Base-by-base conservation (phyloP, 139 green algal genomes). In the Coelastrella sp. region DNA sequence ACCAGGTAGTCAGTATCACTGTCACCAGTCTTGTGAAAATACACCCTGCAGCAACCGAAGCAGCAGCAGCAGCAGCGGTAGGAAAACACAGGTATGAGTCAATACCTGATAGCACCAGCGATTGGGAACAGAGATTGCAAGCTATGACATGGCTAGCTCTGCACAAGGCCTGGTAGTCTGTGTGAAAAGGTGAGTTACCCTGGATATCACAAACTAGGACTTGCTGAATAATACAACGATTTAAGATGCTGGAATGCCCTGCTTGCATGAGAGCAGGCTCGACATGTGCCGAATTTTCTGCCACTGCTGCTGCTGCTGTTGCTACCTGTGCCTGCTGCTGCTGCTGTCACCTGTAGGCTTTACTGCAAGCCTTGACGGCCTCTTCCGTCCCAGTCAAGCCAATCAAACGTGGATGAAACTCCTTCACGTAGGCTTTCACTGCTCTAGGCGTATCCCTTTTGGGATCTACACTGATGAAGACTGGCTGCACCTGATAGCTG, bases 381-480 rank as follows among this genome's bases (percentile, higher is more conserved):
- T 99, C 96, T 17, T 94, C 49, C 15, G 90, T 89, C 4, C 98
- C 98, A 0, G 98, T 99, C 8, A 99, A 95, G 8, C 98, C 98
- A 12, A 99, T 91, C 91, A 99, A 93, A 10, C 96, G 92, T 0
- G 98, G 98, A 87, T 99, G 97, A 89, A 99, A 99, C 92, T 99
- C 97, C 49, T 95, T 94, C 6, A 99, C 95, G 90, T 99, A 99
- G 15, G 94, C 91, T 24, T 93, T 93, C 7, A 99, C 94, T 12
- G 84, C n/a, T 19, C 91, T 87, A 7, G 92, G 92, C 10, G 87
- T 96, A 92, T 99, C 98, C 6, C 98, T 90, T 90, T 99, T 95
- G 4, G 98, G 98, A 87, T 99, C 98, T 11, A 99, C 92, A 0
- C 95, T 96, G 66, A 99, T 98, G 93, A 99, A 99, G 7, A 99